Conservation (phyloP, 495 filamentous ascomycete species). For the Aspergillus campestris region DNA sequence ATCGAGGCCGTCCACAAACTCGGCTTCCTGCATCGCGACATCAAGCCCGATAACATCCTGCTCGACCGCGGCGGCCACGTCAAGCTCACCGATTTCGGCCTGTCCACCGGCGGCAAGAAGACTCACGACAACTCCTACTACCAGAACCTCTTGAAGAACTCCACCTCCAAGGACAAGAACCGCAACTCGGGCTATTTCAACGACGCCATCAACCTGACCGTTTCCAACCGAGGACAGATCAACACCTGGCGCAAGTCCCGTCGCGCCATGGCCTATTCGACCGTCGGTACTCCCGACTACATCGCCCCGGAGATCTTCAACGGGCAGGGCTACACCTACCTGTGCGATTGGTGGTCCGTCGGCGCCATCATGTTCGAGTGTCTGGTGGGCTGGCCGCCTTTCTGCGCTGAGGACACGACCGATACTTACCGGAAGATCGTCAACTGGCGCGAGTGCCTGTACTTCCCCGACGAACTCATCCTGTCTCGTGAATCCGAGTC, state of each 20-base stretch:
- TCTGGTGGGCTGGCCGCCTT: constrained; percentile 96
- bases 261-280: constrained; percentile 92
- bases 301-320: constrained; percentile 98
- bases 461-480: constrained; percentile 92
- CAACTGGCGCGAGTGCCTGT: constrained; percentile 90
- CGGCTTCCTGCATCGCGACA: constrained; percentile 98
- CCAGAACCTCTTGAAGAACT: constrained; percentile 84
- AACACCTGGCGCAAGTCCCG: constrained; percentile 98
- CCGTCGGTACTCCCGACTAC: constrained; percentile 96
- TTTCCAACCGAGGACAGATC: constrained; percentile 92
- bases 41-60: constrained; percentile 98
- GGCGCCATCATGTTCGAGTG: constrained; percentile 99
- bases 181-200: constrained; percentile 82
- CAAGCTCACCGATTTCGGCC: constrained; percentile 96
- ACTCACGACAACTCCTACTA: constrained; percentile 98
- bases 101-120: constrained; percentile 96
- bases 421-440: constrained; percentile 99
- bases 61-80: constrained; percentile 93
- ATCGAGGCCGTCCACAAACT: constrained; percentile 97
- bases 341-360: constrained; percentile 98
- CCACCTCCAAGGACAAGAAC: constrained; percentile 58
- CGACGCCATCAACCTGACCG: constrained; percentile 96
- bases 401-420: constrained; percentile 94
- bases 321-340: constrained; percentile 86
- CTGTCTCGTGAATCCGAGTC: constrained; percentile 81